phyloP scores from a whole-genome alignment of 495 filamentous ascomycete species.

The Trichoderma parareesei region DNA sequence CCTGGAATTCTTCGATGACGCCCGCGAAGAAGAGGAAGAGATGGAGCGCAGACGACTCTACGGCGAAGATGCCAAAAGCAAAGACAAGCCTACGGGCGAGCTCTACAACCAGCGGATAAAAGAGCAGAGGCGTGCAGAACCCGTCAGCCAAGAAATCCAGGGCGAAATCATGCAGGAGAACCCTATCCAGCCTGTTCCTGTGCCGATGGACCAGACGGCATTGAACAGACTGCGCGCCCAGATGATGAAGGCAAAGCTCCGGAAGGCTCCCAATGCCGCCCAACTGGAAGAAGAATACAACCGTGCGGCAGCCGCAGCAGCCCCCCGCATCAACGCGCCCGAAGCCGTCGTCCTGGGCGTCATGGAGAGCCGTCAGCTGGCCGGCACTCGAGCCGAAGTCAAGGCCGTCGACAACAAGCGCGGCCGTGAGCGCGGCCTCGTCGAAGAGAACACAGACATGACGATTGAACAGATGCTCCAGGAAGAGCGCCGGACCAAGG shows the following conservation, averaged over 20 bases:
- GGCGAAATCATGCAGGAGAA: slow-evolving; percentile 37
- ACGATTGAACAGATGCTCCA: slow-evolving; percentile 90
- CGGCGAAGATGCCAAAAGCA: slow-evolving; percentile 76
- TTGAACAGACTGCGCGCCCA: slow-evolving; percentile 87
- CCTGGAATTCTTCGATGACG: slow-evolving; percentile 82
- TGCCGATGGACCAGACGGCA: slow-evolving; percentile 57
- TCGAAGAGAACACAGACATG: slow-evolving; percentile 94
- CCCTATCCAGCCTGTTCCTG: slow-evolving; percentile 22
- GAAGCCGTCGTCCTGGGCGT: slow-evolving; percentile 73
- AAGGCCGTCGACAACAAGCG: slow-evolving; percentile 66
- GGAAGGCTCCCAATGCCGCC: slow-evolving; percentile 59
- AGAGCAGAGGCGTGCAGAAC: slow-evolving; percentile 36
- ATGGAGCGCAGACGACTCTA: slow-evolving; percentile 78
- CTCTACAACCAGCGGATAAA: slow-evolving; percentile 62
- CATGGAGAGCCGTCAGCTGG: slow-evolving; percentile 84
- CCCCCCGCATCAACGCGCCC: slow-evolving; percentile 38
- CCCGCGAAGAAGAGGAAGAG: slow-evolving; percentile 90
- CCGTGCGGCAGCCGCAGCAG: slow-evolving; percentile 52
- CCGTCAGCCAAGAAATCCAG: slow-evolving; percentile 15
- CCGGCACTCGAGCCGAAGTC: slow-evolving; percentile 68
- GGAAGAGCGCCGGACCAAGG: slow-evolving; percentile 77
- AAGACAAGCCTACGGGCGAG: slow-evolving; percentile 83
- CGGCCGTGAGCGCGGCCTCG: slow-evolving; percentile 67
- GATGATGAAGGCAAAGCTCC: slow-evolving; percentile 88
- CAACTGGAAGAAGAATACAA: slow-evolving; percentile 84